Evolutionary conservation across 2,329 filamentous ascomycete species (phyloP).

Genomic region (Acarospora socialis): DNA sequence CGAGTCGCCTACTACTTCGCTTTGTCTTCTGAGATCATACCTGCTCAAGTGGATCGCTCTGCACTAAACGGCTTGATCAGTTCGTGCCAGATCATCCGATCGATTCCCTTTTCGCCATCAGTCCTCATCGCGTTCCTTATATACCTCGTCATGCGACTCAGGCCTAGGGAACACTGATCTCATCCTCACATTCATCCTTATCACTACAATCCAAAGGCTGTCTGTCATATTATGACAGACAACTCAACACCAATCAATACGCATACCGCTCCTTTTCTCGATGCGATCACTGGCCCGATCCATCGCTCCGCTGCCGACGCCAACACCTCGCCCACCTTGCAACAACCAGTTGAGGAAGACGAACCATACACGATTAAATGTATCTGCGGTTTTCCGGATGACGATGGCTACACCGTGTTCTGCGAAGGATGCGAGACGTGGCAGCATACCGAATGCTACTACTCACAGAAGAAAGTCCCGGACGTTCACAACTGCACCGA

Average conservation of each 20-base stretch:
- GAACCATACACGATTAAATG: constrained; percentile 94
- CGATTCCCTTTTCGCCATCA: too few relatives aligned
- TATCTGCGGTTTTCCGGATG: constrained; percentile 84
- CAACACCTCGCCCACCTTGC: constrained; percentile 26
- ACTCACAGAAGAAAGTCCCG: constrained; percentile 58
- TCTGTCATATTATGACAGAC: constrained; percentile 42
- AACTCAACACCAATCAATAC: constrained; percentile 35
- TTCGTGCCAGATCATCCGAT: too few relatives aligned
- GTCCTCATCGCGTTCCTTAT: too few relatives aligned
- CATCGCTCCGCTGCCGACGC: constrained; percentile 27
- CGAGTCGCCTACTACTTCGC: too few relatives aligned
- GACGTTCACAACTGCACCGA: constrained; percentile 76
- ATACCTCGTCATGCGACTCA: constrained; percentile 13
- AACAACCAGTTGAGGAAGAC: constrained; percentile 37
- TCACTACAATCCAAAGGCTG: constrained; percentile 24
- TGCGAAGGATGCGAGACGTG: constrained; percentile 93
- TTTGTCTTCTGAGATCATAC: too few relatives aligned
- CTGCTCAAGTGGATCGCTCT: too few relatives aligned
- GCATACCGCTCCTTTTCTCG: constrained; percentile 32
- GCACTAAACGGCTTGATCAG: too few relatives aligned
- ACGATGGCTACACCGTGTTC: constrained; percentile 94
- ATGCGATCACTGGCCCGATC: constrained; percentile 31
- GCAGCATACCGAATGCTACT: constrained; percentile 98
- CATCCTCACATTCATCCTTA: constrained; percentile 5
- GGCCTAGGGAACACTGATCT: constrained; percentile 7